Evolutionary conservation across 257 asterid genomes (phyloP).

Genomic region (Handroanthus guayacan): DNA sequence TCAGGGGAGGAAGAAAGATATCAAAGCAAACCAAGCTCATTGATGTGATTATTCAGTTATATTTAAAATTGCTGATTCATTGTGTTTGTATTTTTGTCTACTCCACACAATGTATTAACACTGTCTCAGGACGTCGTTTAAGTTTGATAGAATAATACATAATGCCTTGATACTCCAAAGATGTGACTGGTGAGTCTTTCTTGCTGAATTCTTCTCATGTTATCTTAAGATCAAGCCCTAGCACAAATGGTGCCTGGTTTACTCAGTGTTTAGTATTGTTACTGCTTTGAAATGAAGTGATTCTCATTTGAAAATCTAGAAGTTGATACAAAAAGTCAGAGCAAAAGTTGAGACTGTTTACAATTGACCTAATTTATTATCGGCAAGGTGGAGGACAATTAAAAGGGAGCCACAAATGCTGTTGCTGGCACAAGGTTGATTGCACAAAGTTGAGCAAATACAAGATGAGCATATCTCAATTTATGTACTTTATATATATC

Average conservation of each 20-base stretch:
- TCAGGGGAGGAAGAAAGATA: background rate
- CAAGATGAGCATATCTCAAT: slow-evolving; percentile 29
- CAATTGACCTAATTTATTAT: no score
- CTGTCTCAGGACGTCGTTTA: background rate
- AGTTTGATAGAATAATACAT: background rate
- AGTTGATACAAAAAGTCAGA: no score
- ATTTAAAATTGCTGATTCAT: background rate
- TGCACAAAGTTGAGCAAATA: background rate
- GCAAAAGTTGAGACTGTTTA: no score
- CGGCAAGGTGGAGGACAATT: background rate
- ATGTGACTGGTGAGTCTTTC: no score
- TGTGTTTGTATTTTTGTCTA: background rate
- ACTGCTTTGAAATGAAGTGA: no score
- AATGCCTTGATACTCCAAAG: no score
- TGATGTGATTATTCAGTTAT: background rate
- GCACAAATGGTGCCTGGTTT: no score
- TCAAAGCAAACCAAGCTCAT: background rate
- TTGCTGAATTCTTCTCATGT: no score
- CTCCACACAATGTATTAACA: background rate
- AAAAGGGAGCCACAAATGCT: background rate
- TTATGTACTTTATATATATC: slow-evolving; percentile 17
- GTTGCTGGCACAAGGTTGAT: slow-evolving; percentile 6
- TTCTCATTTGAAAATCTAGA: no score
- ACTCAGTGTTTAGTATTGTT: no score
- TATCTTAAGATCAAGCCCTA: no score